Evolutionary conservation across 495 filamentous ascomycete genomes (phyloP), one percentile per base, ranked within the genome.

Genomic region (Talaromyces proteolyticus): DNA sequence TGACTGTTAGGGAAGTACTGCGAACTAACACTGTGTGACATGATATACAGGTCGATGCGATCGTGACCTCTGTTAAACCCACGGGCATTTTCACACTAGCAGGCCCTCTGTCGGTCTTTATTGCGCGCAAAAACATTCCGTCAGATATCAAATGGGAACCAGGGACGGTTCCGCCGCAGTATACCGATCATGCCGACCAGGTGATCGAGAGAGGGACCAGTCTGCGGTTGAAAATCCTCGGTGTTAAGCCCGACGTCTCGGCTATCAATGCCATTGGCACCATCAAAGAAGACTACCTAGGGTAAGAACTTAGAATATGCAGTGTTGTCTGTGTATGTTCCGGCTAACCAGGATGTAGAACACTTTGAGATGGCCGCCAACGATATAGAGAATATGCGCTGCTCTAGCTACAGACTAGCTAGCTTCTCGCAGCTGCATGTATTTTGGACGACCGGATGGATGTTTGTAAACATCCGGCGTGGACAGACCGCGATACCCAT

Each of bases 191-290:
- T 59, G 89, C 85, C 44, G 94, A 95, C 45, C 89, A 91, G 59
- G 86, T 91, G 12, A 95, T 97, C 59, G 91, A 96, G 66, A 89
- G 89, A 38, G 91, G 89, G 25, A 91, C 92, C 8, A 91, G 95
- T 61, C 77, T 98, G 55, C 87, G 93, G 14, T 82, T 96, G 51
- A 95, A 95, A 68, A 84, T 98, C 43, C 85, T 95, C 44, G 94
- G 94, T 56, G 85, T 91, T 12, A 81, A 95, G 63, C 89, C 84
- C 46, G 93, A 96, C 59, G 88, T 97, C 41, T 89, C 85, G 21
- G 84, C 86, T 57, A 93, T 98, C 79, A 96, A 86, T 74, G 93
- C 92, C 25, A 95, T 97, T 65, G 94, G 90, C 37, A 97, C 88
- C 29, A 95, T 98, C 63, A 95, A 95, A 72, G 93, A 96, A 66